phyloP scores from a whole-genome alignment of 148 eudicot species.

The Rhododendron mucronatum region DNA sequence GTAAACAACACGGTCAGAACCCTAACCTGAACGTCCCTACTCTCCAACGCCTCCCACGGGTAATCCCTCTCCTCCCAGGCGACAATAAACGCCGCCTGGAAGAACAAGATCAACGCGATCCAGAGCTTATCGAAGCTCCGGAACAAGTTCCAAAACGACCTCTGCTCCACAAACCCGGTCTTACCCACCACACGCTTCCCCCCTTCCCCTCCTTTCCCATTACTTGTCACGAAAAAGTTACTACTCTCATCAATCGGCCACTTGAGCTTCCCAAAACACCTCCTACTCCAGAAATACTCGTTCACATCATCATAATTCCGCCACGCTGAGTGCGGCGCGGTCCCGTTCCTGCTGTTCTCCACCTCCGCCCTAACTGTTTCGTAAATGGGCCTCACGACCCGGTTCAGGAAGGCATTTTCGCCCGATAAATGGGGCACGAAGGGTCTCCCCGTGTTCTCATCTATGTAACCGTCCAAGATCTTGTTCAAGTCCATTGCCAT shows the following conservation, averaged over 20 bases:
- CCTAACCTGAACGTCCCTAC: slow-evolving; percentile 47
- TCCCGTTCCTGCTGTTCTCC: slow-evolving; percentile 57
- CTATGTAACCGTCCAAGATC: slow-evolving; percentile 61
- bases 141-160: slow-evolving; percentile 77
- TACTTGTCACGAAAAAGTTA: slow-evolving; percentile 55
- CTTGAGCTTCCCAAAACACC: slow-evolving; percentile 68
- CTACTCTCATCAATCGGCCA: slow-evolving; percentile 74
- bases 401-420: slow-evolving; percentile 45
- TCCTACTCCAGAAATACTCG: slow-evolving; percentile 85
- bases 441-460: slow-evolving; percentile 70
- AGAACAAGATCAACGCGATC: slow-evolving; percentile 68
- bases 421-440: slow-evolving; percentile 47
- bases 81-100: slow-evolving; percentile 67
- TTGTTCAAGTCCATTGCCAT: slow-evolving; percentile 68
- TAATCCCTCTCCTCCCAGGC: slow-evolving; percentile 60
- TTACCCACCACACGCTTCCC: slow-evolving; percentile 55
- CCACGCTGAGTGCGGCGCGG: slow-evolving; percentile 73
- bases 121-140: slow-evolving; percentile 77
- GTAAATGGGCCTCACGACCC: slow-evolving; percentile 67
- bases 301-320: slow-evolving; percentile 83
- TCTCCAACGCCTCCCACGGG: slow-evolving; percentile 59
- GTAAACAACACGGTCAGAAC: slow-evolving; percentile 64
- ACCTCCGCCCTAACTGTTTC: slow-evolving; percentile 56
- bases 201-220: not conserved
- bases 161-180: slow-evolving; percentile 86